phyloP scores from a whole-genome alignment of 371 early-diverging fungal genomes.

The Rhizopus microsporus region DNA sequence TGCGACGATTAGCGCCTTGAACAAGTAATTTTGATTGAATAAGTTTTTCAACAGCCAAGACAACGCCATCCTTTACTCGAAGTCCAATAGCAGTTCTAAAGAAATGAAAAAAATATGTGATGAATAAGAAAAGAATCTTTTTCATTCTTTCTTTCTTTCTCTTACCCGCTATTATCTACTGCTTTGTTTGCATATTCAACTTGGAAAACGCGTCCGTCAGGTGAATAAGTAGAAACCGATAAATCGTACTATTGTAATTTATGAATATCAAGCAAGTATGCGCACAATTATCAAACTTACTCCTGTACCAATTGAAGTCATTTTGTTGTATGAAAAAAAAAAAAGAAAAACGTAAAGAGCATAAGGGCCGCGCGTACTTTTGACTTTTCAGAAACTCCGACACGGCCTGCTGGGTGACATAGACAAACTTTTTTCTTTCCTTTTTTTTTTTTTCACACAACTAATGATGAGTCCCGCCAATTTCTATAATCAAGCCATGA shows the following conservation, averaged over 20 bases:
- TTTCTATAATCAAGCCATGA: constrained; percentile 30
- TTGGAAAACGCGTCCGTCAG: constrained; percentile 98
- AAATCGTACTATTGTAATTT: constrained; percentile 83
- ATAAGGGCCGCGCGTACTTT: constrained; percentile 31
- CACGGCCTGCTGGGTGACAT: constrained; percentile 10
- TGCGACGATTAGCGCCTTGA: constrained; percentile 89
- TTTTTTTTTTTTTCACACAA: background rate
- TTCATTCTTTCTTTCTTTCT: background rate
- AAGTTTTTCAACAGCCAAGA: constrained; percentile 95
- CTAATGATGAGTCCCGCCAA: constrained; percentile 28
- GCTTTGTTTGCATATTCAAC: constrained; percentile 98
- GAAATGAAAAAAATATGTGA: background rate
- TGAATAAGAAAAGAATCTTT: background rate
- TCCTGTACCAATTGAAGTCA: constrained; percentile 75
- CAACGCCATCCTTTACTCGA: constrained; percentile 93
- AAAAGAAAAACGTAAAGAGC: constrained; percentile 6
- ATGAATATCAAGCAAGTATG: background rate
- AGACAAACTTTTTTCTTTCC: background rate
- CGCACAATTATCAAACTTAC: constrained; percentile 38
- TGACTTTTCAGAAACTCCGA: constrained; percentile 11
- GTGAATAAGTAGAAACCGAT: constrained; percentile 96
- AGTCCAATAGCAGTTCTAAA: constrained; percentile 88
- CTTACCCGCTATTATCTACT: constrained; percentile 96
- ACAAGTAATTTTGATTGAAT: constrained; percentile 94
- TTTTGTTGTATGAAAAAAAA: constrained; percentile 22